Evolutionary conservation across 2,329 filamentous ascomycete genomes (phyloP), one percentile per base, ranked within the genome.

Genomic region (Colletotrichum gigasporum): DNA sequence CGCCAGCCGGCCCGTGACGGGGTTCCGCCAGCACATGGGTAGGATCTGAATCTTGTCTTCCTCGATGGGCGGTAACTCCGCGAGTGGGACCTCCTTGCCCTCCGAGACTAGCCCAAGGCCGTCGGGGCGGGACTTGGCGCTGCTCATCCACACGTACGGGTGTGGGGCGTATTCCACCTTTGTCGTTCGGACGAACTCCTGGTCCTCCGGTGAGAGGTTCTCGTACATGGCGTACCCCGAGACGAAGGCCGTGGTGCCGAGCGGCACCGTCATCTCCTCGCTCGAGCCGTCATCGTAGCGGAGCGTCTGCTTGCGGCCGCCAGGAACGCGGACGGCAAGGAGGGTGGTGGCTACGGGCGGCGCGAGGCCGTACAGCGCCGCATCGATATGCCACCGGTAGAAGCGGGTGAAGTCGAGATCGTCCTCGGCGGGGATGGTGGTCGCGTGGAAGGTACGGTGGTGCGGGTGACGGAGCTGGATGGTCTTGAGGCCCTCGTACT

Each of bases 321-420:
- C 81, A 0, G 91, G 91, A 0, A 94, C 91, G 37, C 83, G 82
- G n/a, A 93, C 91, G 0, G 91, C 91, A 60, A 94, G 82, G 22
- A 94, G 82, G 1, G 88, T 89, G 0, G 91, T 94, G 3, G 89
- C 91, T 24, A 89, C 83, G 2, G 91, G 91, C 3, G 91, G 91
- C n/a, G 91, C 87, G 6, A 93, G 83, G 16, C 86, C 90, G 72
- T 94, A 94, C 5, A 94, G 79, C 1, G 91, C 91, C 3, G 91
- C 91, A 71, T 94, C 91, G 56, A 94, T 93, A 74, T 94, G 91
- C 91, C 91, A 94, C 63, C 91, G 82, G 77, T 92, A 94, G 78
- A 93, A 89, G 78, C 79, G 80, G 3, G 84, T 86, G 63, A 73
- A 82, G 69, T 78, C 78, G 18, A 83, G 74, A 65, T 85, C 83